Base-by-base conservation (phyloP, 345 rosid species). In the Erysimum cheiranthoides region DNA sequence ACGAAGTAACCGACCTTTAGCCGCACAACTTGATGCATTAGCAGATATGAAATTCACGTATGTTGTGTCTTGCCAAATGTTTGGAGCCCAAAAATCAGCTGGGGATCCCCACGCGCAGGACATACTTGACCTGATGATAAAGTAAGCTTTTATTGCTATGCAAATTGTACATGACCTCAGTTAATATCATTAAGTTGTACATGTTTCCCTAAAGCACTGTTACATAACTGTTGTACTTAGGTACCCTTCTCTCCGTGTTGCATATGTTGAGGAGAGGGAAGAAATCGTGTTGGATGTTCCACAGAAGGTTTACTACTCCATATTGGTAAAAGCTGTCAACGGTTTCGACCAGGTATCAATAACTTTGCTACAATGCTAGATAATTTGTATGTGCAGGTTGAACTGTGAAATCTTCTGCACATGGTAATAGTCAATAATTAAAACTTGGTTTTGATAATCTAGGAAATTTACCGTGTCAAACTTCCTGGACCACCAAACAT, bases 191-290 rank as follows among this genome's bases (percentile, higher is more conserved):
- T 35, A 63, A 40, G 38, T 61, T 43, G 63, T 69, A 43, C 57
- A 67, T 79, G 18, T n/a, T 79, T 57, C 34, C 34, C 47, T 62
- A 79, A 78, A 58, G 64, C 65, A 17, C 5, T 12, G 1, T 31
- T 52, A 68, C 71, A 42, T 49, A 42, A 73, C 39, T 80, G 21
- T 67, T 80, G 51, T 58, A 25, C 73, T 79, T 79, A 94, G 98
- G 89, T 85, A 92, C 68, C 86, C 98, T 52, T 84, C 97, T 63
- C 84, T 94, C 7, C 98, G 97, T 61, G 91, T 94, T 74, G 97
- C 98, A 75, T 92, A 94, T 78, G 88, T 92, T 58, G 96, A 92
- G 80, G 98, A 92, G 88, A 92, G 90, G 84, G 97, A 94, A 80
- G 96, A 84, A 78, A 82, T 87, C 17, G 80, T 67, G 72, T 80